Conservation (phyloP, 1,139 yeast genomes). For the Eremothecium gossypii region DNA sequence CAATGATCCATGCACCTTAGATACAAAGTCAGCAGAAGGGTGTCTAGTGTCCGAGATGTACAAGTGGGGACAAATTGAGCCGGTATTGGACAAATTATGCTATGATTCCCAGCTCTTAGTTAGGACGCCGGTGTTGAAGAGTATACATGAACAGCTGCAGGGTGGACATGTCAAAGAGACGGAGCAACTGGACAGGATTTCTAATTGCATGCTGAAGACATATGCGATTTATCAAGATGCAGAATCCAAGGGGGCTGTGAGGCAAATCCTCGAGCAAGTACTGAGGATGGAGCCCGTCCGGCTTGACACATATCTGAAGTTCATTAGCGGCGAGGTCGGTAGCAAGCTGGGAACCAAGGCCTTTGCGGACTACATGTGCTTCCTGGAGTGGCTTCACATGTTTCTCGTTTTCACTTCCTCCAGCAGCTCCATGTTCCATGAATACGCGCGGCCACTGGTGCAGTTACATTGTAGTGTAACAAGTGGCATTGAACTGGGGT, state of each 20-base stretch:
- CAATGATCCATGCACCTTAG: neutral
- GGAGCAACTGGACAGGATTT: conserved; percentile 17
- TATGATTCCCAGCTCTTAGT: conserved; percentile 8
- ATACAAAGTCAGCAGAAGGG: neutral
- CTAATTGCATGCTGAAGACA: conserved; percentile 34
- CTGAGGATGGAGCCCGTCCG: conserved; percentile 31
- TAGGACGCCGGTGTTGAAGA: conserved; percentile 7
- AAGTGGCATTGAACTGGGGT: conserved; percentile 16
- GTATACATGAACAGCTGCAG: conserved; percentile 4
- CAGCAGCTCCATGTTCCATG: conserved; percentile 11
- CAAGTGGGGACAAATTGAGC: conserved; percentile 6
- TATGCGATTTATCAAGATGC: conserved; percentile 38
- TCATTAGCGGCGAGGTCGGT: conserved; percentile 30
- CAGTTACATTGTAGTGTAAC: conserved; percentile 20
- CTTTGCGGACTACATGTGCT: conserved; percentile 22
- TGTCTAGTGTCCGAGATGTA: conserved; percentile 2
- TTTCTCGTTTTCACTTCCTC: conserved; percentile 10
- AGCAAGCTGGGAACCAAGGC: conserved; percentile 22
- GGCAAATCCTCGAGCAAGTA: conserved; percentile 34
- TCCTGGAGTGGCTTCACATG: conserved; percentile 25
- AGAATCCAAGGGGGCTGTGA: conserved; percentile 37
- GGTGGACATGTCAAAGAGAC: conserved; percentile 1
- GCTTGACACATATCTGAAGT: conserved; percentile 33
- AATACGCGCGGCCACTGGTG: conserved; percentile 12
- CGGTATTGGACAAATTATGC: conserved; percentile 6